phyloP scores from a whole-genome alignment of 108 stramenopile species.

The Cyclotella atomus region DNA sequence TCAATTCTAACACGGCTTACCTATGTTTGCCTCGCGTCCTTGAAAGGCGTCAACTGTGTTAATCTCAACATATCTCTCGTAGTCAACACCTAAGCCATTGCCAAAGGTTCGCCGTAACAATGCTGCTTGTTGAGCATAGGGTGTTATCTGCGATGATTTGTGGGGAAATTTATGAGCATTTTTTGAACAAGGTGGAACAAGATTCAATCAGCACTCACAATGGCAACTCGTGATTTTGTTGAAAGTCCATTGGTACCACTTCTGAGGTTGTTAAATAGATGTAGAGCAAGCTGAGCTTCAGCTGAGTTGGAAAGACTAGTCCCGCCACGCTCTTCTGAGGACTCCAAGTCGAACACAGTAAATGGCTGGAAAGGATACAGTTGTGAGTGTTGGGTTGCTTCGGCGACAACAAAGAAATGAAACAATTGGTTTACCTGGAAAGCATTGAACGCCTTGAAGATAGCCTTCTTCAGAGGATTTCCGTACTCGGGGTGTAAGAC shows the following conservation, averaged over 20 bases:
- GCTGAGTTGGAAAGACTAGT: constrained; percentile 78
- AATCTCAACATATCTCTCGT: constrained; percentile 73
- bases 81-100: constrained; percentile 50
- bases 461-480: constrained; percentile 58
- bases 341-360: constrained; percentile 84
- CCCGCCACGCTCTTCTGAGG: constrained; percentile 83
- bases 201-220: constrained; percentile 28
- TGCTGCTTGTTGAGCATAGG: constrained; percentile 90
- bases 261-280: constrained; percentile 62
- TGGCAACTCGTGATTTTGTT: constrained; percentile 63
- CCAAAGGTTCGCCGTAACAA: constrained; percentile 68
- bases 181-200: too few species aligned
- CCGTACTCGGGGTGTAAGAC: constrained; percentile 74
- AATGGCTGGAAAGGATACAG: constrained; percentile 73
- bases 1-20: not conserved
- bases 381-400: too few species aligned
- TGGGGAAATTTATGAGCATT: too few species aligned
- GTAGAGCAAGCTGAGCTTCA: constrained; percentile 81
- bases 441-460: constrained; percentile 49
- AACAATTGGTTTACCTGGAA: constrained; percentile 46
- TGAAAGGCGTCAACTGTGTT: constrained; percentile 97
- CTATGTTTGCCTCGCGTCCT: constrained; percentile 91
- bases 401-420: constrained; percentile 19
- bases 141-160: constrained; percentile 87
- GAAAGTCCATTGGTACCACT: constrained; percentile 59